Evolutionary conservation across 495 filamentous ascomycete genomes (phyloP), one percentile per base, ranked within the genome.

Genomic region (Podospora pseudoanserina): DNA sequence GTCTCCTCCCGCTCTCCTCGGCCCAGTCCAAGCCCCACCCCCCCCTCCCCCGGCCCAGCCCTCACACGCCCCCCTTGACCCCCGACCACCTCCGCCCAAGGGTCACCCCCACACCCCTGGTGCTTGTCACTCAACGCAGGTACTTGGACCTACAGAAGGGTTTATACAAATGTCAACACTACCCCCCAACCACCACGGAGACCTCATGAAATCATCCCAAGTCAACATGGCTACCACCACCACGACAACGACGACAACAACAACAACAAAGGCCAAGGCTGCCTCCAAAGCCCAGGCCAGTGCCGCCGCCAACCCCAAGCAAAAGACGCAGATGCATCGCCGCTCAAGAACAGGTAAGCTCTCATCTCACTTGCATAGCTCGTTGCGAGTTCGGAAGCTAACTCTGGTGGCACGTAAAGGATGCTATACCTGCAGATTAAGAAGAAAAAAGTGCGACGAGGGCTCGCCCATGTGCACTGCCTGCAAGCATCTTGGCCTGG

Each of bases 361-460:
- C 55, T 65, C 60, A 28, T 28, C 6, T 62, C 55, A 56, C 69
- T 69, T 71, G 64, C 66, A 23, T 30, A 55, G 55, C 57, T 57
- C 65, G 20, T 11, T 55, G 61, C 53, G 57, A 67, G 59, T 23
- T 9, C 30, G 56, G 63, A 70, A 63, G 69, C 78, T 79, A 72
- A 79, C 78, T 63, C 53, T 71, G 63, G 70, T 64, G 34, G 53
- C 65, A 23, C 61, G 54, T 73, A 30, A 78, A 98, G 95, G 95
- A 62, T 99, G 95, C 86, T 99, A 94, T 79, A 98, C 94, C 65
- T 99, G 95, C 83, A 90, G 95, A 74, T 80, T 99, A 69, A 88
- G 95, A 76, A 81, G 95, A 73, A 97, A 99, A 86, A 99, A 99
- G 87, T 98, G 95, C 81, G 94, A 99, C 76, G 95, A 99, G 80